These are phyloP conservation scores for Fraxinus platypoda DNA, from an alignment of 305 asterid genomes.

Conservation along the genomic window DNA sequence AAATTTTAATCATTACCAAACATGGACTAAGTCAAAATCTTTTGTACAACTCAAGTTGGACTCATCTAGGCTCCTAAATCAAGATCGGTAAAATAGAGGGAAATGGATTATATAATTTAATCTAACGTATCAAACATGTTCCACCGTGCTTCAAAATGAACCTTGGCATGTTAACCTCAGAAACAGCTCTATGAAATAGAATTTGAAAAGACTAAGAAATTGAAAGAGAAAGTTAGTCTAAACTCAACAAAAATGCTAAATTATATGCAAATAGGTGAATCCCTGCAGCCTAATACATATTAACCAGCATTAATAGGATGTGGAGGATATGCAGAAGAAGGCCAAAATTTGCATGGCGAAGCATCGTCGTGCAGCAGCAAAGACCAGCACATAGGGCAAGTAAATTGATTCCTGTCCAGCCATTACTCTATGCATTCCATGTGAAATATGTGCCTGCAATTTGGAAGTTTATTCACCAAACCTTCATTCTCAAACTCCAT, in stretches of 20 bases:
- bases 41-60: too few species aligned
- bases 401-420: constrained; percentile 50
- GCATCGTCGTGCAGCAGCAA: constrained; percentile 30
- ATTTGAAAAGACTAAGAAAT: too few species aligned
- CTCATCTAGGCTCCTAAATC: too few species aligned
- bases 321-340: constrained; percentile 10
- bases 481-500: constrained; percentile 42
- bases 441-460: constrained; percentile 58
- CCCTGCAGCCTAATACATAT: background rate
- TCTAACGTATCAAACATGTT: too few species aligned
- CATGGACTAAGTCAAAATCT: background rate
- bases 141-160: background rate
- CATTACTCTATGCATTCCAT: constrained; percentile 49
- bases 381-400: constrained; percentile 60
- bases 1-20: too few species aligned
- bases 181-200: background rate
- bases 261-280: too few species aligned
- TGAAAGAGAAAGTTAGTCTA: too few species aligned
- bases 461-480: constrained; percentile 42
- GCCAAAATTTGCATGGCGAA: constrained; percentile 29
- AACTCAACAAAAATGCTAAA: background rate
- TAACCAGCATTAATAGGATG: background rate
- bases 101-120: too few species aligned
- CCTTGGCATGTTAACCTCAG: background rate
- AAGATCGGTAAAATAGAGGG: too few species aligned